phyloP scores from a whole-genome alignment of 306 rosid species.

The Elaeagnus macrophylla region DNA sequence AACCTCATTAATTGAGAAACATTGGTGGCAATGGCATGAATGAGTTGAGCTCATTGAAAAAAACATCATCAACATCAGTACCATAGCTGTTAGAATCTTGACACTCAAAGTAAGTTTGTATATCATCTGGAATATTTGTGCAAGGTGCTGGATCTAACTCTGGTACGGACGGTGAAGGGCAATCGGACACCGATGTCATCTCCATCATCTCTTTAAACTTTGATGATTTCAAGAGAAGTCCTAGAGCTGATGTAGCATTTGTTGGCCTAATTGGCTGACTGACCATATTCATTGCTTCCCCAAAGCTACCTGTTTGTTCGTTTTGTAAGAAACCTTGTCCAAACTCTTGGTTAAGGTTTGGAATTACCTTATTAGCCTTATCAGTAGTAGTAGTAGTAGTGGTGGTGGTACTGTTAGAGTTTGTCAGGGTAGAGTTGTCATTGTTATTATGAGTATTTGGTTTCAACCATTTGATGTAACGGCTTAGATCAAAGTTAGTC shows the following conservation, averaged over 20 bases:
- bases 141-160: slow-evolving; percentile 3
- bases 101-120: slow-evolving; percentile 29
- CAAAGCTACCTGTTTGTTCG: slow-evolving; percentile 5
- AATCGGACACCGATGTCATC: slow-evolving; percentile 19
- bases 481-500: slow-evolving; percentile 38
- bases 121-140: slow-evolving; percentile 23
- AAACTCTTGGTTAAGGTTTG: slow-evolving; percentile 17
- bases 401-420: background rate
- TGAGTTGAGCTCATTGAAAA: slow-evolving; percentile 29
- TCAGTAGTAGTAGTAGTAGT: too few species aligned
- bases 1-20: slow-evolving; percentile 8
- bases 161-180: slow-evolving; percentile 1
- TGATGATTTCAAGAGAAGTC: slow-evolving; percentile 32
- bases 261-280: slow-evolving; percentile 19
- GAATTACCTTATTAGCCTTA: background rate
- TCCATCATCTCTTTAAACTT: slow-evolving; percentile 49
- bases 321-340: slow-evolving; percentile 23
- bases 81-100: slow-evolving; percentile 22
- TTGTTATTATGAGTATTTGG: slow-evolving; percentile 12
- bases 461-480: slow-evolving; percentile 40
- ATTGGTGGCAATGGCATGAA: slow-evolving; percentile 13
- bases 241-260: slow-evolving; percentile 37
- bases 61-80: slow-evolving; percentile 15
- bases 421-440: slow-evolving; percentile 2
- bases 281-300: slow-evolving; percentile 3